Base-by-base conservation (phyloP, 2,329 filamentous ascomycete species). In the Aspergillus floridensis region DNA sequence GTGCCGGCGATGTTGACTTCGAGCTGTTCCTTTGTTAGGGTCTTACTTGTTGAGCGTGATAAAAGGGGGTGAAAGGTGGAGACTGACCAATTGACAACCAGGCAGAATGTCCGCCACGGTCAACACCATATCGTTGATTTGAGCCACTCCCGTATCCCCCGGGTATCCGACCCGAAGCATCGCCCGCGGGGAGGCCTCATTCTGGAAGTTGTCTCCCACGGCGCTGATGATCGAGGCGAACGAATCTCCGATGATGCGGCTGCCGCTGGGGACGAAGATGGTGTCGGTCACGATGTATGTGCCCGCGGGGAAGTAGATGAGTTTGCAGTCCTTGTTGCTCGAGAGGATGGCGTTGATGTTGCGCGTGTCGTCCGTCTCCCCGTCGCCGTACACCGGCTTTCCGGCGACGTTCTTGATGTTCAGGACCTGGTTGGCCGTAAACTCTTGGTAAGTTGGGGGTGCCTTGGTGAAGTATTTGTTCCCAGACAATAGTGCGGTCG, bases 41-140 rank as follows among this genome's bases (percentile, higher is more conserved):
- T 2, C 7, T 29, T 8, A 2, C 8, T 8, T 8, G 8, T 35
- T 1, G 14, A 12, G 1, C 12, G 32, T 16, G 6, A 10, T 35
- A 22, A 3, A 22, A 22, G 3, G 22, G 22, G 22, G 22, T 12
- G 32, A 35, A 5, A 5, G 11, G 5, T 12, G 12, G 10, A 16
- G 32, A 44, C 38, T 44, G 3, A 44, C 38, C 14, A 44, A 19
- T 44, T 44, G 38, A 19, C 38, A 21, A 10, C 77, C 77, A 0
- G 75, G 75, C 0, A 82, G 74, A 4, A 35, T 32, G 1, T 32
- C 49, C 2, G 32, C 32, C 2, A 32, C 31, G 1, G 81, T 82
- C 66, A 86, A 80, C 3, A 80, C 71, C 72, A 86, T 80, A 56
- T 85, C 82, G 44, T 76, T 77, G 51, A 85, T 78, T 61, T 85